Conservation (phyloP, 495 filamentous ascomycete genomes). For the Penicillium turbatum region DNA sequence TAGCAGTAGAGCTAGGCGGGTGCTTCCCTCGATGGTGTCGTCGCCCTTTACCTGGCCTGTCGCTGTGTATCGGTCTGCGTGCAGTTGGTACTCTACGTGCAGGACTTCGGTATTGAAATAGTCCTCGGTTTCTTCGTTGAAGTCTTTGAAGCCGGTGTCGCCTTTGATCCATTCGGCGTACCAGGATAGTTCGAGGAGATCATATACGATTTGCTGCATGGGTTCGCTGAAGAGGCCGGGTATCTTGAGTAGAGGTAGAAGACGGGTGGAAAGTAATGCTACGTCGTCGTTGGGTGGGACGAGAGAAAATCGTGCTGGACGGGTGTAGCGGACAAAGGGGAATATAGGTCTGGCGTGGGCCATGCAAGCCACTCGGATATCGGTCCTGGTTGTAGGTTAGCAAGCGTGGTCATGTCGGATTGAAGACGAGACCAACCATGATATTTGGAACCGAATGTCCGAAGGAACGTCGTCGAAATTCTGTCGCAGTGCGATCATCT, state of each 20-base stretch:
- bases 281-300: slow-evolving; percentile 36
- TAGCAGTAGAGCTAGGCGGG: slow-evolving; percentile 40
- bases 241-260: slow-evolving; percentile 36
- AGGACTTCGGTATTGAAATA: slow-evolving; percentile 48
- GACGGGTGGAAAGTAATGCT: slow-evolving; percentile 32
- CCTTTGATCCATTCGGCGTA: slow-evolving; percentile 44
- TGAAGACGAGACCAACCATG: slow-evolving; percentile 31
- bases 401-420: neutral
- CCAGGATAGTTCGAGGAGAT: slow-evolving; percentile 39
- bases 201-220: slow-evolving; percentile 34
- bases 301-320: slow-evolving; percentile 35
- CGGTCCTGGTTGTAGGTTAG: slow-evolving; percentile 34
- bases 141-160: slow-evolving; percentile 28
- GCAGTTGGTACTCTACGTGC: slow-evolving; percentile 41
- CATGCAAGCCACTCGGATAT: slow-evolving; percentile 47
- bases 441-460: slow-evolving; percentile 43
- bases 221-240: slow-evolving; percentile 38
- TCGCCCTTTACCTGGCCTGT: slow-evolving; percentile 58
- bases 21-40: slow-evolving; percentile 42
- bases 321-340: slow-evolving; percentile 38
- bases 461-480: slow-evolving; percentile 41
- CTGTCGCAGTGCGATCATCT: slow-evolving; percentile 44
- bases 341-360: slow-evolving; percentile 44
- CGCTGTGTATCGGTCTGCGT: slow-evolving; percentile 51
- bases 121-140: slow-evolving; percentile 39